Evolutionary conservation across 164 flowering plant genomes (phyloP).

Genomic region (Liriodendron chinense): DNA sequence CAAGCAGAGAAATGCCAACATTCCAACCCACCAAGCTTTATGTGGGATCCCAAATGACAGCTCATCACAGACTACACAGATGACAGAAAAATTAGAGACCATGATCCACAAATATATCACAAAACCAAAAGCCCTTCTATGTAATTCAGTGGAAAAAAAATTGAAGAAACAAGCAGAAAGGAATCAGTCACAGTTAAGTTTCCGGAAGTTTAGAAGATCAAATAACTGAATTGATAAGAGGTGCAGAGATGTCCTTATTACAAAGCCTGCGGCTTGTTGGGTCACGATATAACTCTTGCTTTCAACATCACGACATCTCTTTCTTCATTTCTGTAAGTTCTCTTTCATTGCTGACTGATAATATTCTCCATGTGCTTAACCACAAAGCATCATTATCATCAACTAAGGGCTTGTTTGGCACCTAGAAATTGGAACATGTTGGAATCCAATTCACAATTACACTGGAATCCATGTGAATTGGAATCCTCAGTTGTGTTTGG

Average conservation of each 20-base stretch:
- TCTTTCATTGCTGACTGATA: not conserved
- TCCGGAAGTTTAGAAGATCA: not conserved
- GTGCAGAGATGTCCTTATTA: not conserved
- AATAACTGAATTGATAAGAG: not conserved
- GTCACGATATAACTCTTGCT: not conserved
- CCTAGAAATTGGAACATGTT: too few species aligned
- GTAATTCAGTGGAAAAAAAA: not conserved
- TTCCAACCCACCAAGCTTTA: slow-evolving; percentile 76
- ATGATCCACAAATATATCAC: not conserved
- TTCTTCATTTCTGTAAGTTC: not conserved
- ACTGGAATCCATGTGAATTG: not conserved
- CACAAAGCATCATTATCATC: not conserved
- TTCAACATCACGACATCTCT: not conserved
- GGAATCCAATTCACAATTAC: too few species aligned
- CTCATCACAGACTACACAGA: slow-evolving; percentile 84
- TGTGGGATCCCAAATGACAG: slow-evolving; percentile 67
- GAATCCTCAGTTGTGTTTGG: not conserved
- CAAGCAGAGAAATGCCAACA: slow-evolving; percentile 59
- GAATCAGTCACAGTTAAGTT: not conserved
- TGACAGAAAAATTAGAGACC: not conserved
- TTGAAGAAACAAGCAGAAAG: not conserved
- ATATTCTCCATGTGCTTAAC: not conserved
- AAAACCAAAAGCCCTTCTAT: not conserved
- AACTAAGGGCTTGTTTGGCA: not conserved
- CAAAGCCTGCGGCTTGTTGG: too few species aligned